These are phyloP conservation scores for Pleurotus giganteus DNA, from an alignment of 768 basidiomycete species.

Conservation along the genomic window DNA sequence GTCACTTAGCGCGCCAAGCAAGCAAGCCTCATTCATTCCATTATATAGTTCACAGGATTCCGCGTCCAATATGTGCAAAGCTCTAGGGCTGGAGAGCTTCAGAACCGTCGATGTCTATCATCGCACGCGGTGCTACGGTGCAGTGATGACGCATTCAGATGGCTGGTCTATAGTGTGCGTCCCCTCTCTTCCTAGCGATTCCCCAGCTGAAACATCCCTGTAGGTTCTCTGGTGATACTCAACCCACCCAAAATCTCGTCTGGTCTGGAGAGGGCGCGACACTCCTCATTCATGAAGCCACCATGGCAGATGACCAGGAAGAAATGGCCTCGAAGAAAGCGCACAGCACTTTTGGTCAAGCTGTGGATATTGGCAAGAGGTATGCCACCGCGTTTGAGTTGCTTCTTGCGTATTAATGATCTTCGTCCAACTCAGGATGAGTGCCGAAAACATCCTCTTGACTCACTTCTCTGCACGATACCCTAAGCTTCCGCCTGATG, in stretches of 20 bases:
- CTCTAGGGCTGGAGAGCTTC: conserved; percentile 59
- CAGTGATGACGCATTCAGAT: conserved; percentile 61
- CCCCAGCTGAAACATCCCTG: not conserved
- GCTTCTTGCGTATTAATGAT: not conserved
- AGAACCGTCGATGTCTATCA: conserved; percentile 73
- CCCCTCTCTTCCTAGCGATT: conserved; percentile 38
- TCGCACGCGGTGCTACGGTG: conserved; percentile 69
- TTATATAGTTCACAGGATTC: conserved; percentile 39
- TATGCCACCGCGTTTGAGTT: conserved; percentile 30
- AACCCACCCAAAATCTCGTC: conserved; percentile 68
- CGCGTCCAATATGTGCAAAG: conserved; percentile 42
- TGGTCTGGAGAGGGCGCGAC: conserved; percentile 65
- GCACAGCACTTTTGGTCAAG: conserved; percentile 90
- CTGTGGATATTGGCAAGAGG: conserved; percentile 73
- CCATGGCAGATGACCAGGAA: conserved; percentile 82
- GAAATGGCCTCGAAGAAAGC: conserved; percentile 73
- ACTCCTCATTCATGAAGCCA: conserved; percentile 91
- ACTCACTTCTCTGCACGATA: conserved; percentile 96
- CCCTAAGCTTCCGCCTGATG: conserved; percentile 75
- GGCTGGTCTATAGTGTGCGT: conserved; percentile 80
- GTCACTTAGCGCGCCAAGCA: conserved; percentile 13
- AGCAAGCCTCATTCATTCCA: not conserved
- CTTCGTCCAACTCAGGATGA: conserved; percentile 56
- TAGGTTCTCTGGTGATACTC: conserved; percentile 93
- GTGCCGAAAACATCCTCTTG: conserved; percentile 79